A percentile compares a stretch with the other conserved stretches of the same genome.
These are phyloP conservation scores for Boletellus ananiceps DNA, from an alignment of 768 basidiomycete genomes.

Conservation along the genomic window DNA sequence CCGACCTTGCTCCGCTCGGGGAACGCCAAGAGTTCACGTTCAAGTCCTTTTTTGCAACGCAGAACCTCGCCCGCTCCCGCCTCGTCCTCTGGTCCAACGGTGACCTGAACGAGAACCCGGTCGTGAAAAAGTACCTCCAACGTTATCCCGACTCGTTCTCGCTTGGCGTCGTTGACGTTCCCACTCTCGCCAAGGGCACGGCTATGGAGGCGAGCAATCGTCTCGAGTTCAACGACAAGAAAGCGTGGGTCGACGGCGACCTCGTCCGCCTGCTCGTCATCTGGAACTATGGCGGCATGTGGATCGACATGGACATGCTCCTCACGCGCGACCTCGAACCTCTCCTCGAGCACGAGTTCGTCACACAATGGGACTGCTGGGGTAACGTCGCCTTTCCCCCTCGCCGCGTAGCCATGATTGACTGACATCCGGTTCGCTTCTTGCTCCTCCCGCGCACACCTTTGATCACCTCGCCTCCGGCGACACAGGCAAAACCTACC, in stretches of 20 bases:
- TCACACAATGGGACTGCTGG: conserved; percentile 99
- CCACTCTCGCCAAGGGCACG: conserved; percentile 67
- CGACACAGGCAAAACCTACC: conserved; percentile 59
- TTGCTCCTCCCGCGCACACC: neutral
- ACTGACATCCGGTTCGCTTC: conserved; percentile 2
- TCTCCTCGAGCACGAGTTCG: conserved; percentile 89
- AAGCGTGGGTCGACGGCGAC: conserved; percentile 95
- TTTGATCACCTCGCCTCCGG: no score
- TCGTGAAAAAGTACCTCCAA: conserved; percentile 56
- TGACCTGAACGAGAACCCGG: conserved; percentile 50
- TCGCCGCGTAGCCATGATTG: no score
- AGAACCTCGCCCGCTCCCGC: conserved; percentile 59
- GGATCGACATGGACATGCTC: conserved; percentile 97
- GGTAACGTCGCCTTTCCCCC: conserved; percentile 42
- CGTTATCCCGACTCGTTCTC: conserved; percentile 69
- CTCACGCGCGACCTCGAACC: conserved; percentile 83
- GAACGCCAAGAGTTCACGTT: conserved; percentile 85
- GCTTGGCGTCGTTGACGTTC: conserved; percentile 64
- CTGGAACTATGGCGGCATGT: conserved; percentile 88
- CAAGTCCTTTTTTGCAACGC: conserved; percentile 91
- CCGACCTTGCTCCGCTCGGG: conserved; percentile 75
- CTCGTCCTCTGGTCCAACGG: conserved; percentile 93
- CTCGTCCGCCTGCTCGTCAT: conserved; percentile 81
- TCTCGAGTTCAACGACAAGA: conserved; percentile 60
- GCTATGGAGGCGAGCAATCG: conserved; percentile 60